Evolutionary conservation across 371 early-diverging fungal genomes (phyloP).

Genomic region (Fennellomyces sp.): DNA sequence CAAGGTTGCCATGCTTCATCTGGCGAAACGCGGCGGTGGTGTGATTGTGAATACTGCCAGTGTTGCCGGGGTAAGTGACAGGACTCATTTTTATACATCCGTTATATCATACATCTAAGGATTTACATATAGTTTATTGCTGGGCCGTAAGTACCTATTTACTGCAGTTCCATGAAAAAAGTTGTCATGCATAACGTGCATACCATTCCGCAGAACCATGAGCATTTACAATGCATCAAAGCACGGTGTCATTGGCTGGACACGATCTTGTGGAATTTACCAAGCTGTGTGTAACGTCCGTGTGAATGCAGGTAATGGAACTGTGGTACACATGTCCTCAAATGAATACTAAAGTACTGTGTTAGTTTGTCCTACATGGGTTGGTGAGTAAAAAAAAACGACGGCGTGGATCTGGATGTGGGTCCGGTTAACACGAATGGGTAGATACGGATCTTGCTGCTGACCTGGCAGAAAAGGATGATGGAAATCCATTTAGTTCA

Average conservation of each 20-base stretch:
- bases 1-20: constrained; percentile 39
- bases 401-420: too few relatives aligned
- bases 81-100: not conserved
- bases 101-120: not conserved
- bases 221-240: constrained; percentile 21
- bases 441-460: not conserved
- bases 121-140: not conserved
- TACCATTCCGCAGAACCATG: constrained; percentile 3
- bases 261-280: constrained; percentile 14
- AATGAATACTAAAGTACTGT: not conserved
- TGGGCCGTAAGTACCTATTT: not conserved
- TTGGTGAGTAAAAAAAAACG: too few relatives aligned
- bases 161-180: not conserved
- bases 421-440: not conserved
- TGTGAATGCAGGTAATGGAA: constrained; percentile 35
- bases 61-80: constrained; percentile 23
- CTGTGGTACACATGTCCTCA: too few relatives aligned
- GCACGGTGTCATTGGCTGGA: constrained; percentile 29
- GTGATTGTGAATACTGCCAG: constrained; percentile 52
- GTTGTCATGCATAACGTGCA: not conserved
- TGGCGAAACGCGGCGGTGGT: constrained; percentile 42
- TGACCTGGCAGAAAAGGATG: not conserved
- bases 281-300: constrained; percentile 34
- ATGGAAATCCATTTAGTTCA: not conserved
- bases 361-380: constrained; percentile 26